Evolutionary conservation across 768 basidiomycete genomes (phyloP).

Genomic region (Cystofilobasidium ferigula): DNA sequence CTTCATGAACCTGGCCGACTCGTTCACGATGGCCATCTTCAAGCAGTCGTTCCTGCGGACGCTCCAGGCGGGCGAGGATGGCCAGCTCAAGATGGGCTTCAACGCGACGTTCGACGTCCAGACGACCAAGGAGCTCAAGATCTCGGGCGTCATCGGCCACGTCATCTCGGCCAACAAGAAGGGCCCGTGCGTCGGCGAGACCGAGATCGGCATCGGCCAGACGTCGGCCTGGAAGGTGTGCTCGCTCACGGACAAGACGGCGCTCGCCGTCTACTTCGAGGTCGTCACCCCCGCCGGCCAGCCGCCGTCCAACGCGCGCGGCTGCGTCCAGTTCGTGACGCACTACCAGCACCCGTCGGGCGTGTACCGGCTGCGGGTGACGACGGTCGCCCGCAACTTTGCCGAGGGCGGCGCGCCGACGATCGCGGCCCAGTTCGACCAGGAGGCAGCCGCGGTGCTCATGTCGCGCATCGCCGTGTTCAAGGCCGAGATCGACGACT

Average conservation of each 20-base stretch:
- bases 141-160: conserved; percentile 94
- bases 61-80: conserved; percentile 85
- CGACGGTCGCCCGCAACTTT: conserved; percentile 93
- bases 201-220: conserved; percentile 96
- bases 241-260: conserved; percentile 71
- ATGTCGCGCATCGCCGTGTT: conserved; percentile 99
- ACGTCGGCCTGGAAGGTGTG: conserved; percentile 99
- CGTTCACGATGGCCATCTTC: conserved; percentile 95
- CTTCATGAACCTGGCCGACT: conserved; percentile 88
- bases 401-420: conserved; percentile 92
- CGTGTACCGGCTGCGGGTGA: conserved; percentile 90
- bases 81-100: conserved; percentile 90
- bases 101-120: conserved; percentile 98
- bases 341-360: conserved; percentile 96
- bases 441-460: conserved; percentile 91
- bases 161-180: conserved; percentile 97
- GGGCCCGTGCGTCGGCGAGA: conserved; percentile 90
- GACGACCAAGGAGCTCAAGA: conserved; percentile 98
- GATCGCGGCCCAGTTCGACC: conserved; percentile 89
- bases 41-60: conserved; percentile 93
- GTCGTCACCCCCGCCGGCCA: conserved; percentile 88
- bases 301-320: conserved; percentile 70
- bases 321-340: conserved; percentile 94
- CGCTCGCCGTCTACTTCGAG: conserved; percentile 91
- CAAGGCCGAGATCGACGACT: conserved; percentile 98